Base-by-base conservation (phyloP, 495 filamentous ascomycete genomes). In the Trichoderma erinaceum region DNA sequence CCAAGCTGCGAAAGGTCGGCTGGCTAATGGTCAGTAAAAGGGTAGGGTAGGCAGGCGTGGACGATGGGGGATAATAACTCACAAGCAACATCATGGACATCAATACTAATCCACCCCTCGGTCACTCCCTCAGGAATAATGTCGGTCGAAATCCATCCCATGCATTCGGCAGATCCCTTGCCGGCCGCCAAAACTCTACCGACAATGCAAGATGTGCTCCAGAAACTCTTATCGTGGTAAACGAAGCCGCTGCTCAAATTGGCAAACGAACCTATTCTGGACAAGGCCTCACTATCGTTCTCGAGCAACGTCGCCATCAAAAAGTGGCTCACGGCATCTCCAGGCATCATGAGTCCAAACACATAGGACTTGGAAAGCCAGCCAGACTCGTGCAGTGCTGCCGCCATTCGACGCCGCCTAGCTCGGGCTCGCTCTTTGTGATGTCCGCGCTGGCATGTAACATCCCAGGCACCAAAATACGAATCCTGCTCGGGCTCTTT, bases 341-440 rank as follows among this genome's bases (percentile, higher is more conserved):
- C 92, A 0, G 92, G 92, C 35, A 95, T 77, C 48, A 95, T 85
- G 29, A 96, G 80, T 8, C 91, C 92, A 5, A 89, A 90, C 16
- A 94, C 79, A 77, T 90, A 95, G 41, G 86, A 89, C 68, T 90
- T 87, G 21, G 89, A 90, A 21, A 95, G 83, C 92, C 92, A 96
- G n/a, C 92, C 92, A 4, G 77, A 83, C 32, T 78, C 76, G 66
- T 83, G 82, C 27, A 85, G 74, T 0, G 82, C 76, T 5, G 83
- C 79, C 23, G 78, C 75, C 64, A 81, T 75, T 63, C 73, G 77
- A 21, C 72, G 74, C 25, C 77, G 76, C 68, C 77, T 71, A 7
- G 75, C 73, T 18, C 68, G 74, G 41, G 68, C 68, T 10, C 67
- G 78, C 58, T 73, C 75, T 15, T 66, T 66, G 43, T 66, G 65